Evolutionary conservation across 108 stramenopile species (phyloP).

Genomic region (Pseudonitzschia multiseries): DNA sequence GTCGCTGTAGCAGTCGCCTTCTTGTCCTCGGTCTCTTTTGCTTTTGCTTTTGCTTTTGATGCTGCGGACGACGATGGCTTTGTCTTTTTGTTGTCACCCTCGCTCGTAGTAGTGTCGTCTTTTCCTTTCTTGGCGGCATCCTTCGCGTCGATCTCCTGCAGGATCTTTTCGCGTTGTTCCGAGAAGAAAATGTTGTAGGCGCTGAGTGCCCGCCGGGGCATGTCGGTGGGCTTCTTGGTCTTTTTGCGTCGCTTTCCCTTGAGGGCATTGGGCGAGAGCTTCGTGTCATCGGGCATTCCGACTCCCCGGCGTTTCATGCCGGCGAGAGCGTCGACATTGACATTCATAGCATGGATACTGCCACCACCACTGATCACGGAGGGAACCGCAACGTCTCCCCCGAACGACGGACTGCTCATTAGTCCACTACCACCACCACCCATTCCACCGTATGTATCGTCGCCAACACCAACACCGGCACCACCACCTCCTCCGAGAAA

Average conservation of each 20-base stretch:
- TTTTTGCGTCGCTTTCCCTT: conserved; percentile 36
- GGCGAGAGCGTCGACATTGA: neutral
- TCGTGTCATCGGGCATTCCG: neutral
- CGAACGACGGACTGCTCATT: neutral
- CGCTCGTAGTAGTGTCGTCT: neutral
- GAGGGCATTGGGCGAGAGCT: conserved; percentile 10
- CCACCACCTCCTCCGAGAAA: conserved; percentile 6
- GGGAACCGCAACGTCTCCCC: conserved; percentile 1
- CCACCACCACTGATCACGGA: too few relatives aligned
- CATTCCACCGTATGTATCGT: conserved; percentile 8
- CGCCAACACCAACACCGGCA: too few relatives aligned
- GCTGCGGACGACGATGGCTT: neutral
- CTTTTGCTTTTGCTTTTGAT: neutral
- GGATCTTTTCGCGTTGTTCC: conserved; percentile 37
- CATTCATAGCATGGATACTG: too few relatives aligned
- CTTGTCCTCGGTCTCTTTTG: conserved; percentile 5
- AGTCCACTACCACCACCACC: neutral
- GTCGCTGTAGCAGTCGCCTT: conserved; percentile 24
- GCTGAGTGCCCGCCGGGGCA: conserved; percentile 36
- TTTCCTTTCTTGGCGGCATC: conserved; percentile 15
- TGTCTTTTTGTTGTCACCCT: neutral
- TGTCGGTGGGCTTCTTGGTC: conserved; percentile 37
- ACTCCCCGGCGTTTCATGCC: neutral
- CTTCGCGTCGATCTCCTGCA: conserved; percentile 28
- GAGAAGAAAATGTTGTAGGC: conserved; percentile 48